These are phyloP conservation scores for Vigna reflexopilosa DNA, from an alignment of 306 rosid species.

Conservation along the genomic window DNA sequence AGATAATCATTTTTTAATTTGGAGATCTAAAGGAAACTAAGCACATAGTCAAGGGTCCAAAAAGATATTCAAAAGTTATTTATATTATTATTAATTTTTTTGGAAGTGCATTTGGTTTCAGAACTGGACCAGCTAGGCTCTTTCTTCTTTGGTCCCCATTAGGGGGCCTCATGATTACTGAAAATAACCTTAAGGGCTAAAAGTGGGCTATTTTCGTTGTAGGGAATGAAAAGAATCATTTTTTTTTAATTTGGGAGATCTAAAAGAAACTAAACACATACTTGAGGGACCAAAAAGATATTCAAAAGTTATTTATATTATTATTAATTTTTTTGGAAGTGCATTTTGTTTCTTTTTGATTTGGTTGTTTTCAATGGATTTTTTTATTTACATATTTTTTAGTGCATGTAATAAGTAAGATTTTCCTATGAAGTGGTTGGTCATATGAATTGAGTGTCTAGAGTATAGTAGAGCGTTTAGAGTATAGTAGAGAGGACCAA, in stretches of 20 bases:
- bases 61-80: background rate
- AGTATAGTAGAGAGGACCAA: background rate
- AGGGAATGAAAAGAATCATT: background rate
- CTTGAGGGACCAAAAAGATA: background rate
- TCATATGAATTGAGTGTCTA: background rate
- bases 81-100: background rate
- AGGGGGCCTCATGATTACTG: background rate
- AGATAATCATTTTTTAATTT: background rate
- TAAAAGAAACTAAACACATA: background rate
- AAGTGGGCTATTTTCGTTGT: background rate
- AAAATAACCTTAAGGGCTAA: background rate
- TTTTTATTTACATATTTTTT: background rate
- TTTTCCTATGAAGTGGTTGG: slow-evolving; percentile 4
- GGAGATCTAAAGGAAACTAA: background rate
- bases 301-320: background rate
- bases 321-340: slow-evolving; percentile 18
- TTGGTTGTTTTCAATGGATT: slow-evolving; percentile 4
- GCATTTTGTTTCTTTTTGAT: slow-evolving; percentile 5
- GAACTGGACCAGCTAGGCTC: no score
- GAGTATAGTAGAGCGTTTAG: background rate
- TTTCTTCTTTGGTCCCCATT: background rate
- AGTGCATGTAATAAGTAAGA: background rate
- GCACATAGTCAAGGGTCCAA: background rate
- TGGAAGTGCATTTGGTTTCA: slow-evolving; percentile 24
- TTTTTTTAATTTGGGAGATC: background rate